Conservation (phyloP, 2,329 filamentous ascomycete species). For the Alternaria atra region DNA sequence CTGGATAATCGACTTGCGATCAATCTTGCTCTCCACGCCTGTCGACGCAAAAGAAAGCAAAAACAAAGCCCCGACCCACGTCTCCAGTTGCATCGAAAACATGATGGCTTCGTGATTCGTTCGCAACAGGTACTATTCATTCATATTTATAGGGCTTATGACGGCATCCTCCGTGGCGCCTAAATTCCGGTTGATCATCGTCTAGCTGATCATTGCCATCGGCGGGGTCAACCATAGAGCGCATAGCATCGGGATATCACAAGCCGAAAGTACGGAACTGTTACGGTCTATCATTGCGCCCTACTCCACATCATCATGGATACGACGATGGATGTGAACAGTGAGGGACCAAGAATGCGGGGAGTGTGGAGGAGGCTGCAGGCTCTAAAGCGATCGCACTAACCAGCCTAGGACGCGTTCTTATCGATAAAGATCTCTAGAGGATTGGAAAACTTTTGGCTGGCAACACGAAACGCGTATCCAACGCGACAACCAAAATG, state of each 20-base stretch:
- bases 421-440: conserved; percentile 37
- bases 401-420: conserved; percentile 1
- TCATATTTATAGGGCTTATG: conserved; percentile 11
- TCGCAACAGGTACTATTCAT: neutral
- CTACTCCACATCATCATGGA: neutral
- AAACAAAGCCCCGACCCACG: conserved; percentile 11
- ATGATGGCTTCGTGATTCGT: conserved; percentile 14
- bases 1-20: conserved; percentile 41
- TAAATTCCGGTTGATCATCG: conserved; percentile 36
- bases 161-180: conserved; percentile 15
- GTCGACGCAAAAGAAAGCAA: conserved; percentile 7
- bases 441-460: conserved; percentile 28
- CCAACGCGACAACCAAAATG: conserved; percentile 18
- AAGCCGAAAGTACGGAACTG: conserved; percentile 15
- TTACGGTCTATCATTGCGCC: neutral
- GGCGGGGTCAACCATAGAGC: conserved; percentile 32
- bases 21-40: conserved; percentile 29
- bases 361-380: neutral
- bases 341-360: neutral
- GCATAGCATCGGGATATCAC: conserved; percentile 18
- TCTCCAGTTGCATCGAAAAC: conserved; percentile 2
- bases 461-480: conserved; percentile 8
- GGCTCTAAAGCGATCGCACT: neutral
- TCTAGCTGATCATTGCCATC: conserved; percentile 19
- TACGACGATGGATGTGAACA: neutral